phyloP scores from a whole-genome alignment of 2,329 filamentous ascomycete species.

The Aaosphaeria arxii region DNA sequence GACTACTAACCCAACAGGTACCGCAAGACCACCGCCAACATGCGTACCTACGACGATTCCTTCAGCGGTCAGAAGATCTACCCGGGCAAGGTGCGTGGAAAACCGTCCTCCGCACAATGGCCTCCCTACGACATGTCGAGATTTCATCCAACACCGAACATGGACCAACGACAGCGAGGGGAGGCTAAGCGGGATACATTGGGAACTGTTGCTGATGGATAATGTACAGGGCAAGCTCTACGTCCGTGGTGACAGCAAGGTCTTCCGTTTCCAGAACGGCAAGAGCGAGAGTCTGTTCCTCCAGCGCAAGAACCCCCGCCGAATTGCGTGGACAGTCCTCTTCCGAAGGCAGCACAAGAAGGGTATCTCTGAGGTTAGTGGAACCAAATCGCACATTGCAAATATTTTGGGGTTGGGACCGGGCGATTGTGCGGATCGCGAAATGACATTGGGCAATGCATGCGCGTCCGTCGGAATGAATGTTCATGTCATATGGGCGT shows the following conservation, averaged over 20 bases:
- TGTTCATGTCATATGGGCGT: too few species aligned
- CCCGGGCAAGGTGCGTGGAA: slow-evolving; percentile 67
- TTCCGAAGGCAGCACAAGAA: slow-evolving; percentile 99
- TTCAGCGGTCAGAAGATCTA: slow-evolving; percentile 78
- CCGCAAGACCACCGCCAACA: slow-evolving; percentile 53
- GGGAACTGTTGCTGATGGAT: slow-evolving; percentile 26
- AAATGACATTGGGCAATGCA: slow-evolving; percentile 15
- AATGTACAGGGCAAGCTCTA: slow-evolving; percentile 90
- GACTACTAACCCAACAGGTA: slow-evolving; percentile 38
- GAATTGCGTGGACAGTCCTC: slow-evolving; percentile 97
- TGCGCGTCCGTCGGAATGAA: too few species aligned
- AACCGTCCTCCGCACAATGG: slow-evolving; percentile 9
- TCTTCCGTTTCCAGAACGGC: slow-evolving; percentile 99
- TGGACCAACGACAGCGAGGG: neutral
- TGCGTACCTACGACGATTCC: slow-evolving; percentile 76
- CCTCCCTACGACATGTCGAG: slow-evolving; percentile 17
- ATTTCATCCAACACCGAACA: slow-evolving; percentile 2
- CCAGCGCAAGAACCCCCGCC: slow-evolving; percentile 99
- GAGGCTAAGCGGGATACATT: neutral
- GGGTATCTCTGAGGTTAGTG: slow-evolving; percentile 97
- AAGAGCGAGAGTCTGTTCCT: slow-evolving; percentile 99
- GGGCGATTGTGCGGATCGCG: slow-evolving; percentile 5
- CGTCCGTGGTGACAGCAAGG: slow-evolving; percentile 99
- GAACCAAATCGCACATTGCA: slow-evolving; percentile 2
- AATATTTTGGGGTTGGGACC: slow-evolving; percentile 1